phyloP scores from a whole-genome alignment of 768 basidiomycete species.

The Phylloporus sp. region DNA sequence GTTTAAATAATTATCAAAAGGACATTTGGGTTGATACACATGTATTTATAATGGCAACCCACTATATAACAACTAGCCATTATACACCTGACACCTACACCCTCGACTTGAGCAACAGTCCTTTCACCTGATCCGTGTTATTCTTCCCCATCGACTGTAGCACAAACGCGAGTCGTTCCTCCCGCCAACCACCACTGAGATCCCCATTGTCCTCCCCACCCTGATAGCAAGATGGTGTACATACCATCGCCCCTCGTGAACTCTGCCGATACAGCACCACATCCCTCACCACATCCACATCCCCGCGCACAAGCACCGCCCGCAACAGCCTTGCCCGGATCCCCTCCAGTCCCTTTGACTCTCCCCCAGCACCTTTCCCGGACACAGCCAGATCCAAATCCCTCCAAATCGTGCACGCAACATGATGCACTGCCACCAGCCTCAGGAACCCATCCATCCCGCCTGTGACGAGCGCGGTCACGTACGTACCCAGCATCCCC shows the following conservation, averaged over 20 bases:
- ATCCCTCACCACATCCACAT: constrained; percentile 43
- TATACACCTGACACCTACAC: too few species aligned
- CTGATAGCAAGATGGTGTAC: constrained; percentile 53
- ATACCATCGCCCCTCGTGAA: constrained; percentile 30
- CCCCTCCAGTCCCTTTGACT: neutral
- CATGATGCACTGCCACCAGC: constrained; percentile 72
- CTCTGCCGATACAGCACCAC: constrained; percentile 58
- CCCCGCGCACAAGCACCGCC: constrained; percentile 50
- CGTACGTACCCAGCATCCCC: constrained; percentile 60
- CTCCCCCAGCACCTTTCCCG: neutral
- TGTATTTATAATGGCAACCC: too few species aligned
- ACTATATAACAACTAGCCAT: too few species aligned
- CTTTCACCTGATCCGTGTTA: constrained; percentile 10
- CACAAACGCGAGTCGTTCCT: constrained; percentile 16
- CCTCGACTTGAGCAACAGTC: constrained; percentile 7
- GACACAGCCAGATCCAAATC: constrained; percentile 41
- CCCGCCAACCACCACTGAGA: constrained; percentile 7
- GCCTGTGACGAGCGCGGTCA: constrained; percentile 43
- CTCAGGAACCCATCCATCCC: constrained; percentile 54
- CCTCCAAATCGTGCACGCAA: constrained; percentile 72
- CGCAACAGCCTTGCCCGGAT: constrained; percentile 44
- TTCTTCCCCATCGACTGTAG: constrained; percentile 4
- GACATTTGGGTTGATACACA: too few species aligned
- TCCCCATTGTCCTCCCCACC: constrained; percentile 12
- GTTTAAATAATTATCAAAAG: neutral